Evolutionary conservation across 1,284 basidiomycete genomes (phyloP), one percentile per base, ranked within the genome.

Genomic region (Leccinum angustisporum): DNA sequence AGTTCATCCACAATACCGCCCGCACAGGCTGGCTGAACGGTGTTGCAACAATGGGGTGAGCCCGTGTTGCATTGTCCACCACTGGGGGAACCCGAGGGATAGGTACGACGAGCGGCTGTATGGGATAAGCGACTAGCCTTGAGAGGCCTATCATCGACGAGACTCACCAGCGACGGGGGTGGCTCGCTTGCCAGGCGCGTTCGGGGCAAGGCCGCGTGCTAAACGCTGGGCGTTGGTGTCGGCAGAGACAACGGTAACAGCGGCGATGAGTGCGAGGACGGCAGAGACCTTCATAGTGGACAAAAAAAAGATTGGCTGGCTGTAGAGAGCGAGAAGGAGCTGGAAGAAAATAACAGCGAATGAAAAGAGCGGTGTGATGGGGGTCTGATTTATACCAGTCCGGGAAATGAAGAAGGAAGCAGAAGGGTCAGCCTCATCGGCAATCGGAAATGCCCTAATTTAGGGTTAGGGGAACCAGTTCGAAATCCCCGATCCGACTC

Each of bases 191-290:
- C 21, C 55, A n/a, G 78, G 78, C 0, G 76, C 61, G 5, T 70
- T 66, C 2, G 76, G 78, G 31, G 76, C 68, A 1, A 86, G 70
- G 9, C 84, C 84, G 25, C 79, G 80, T 56, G 81, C 80, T 56
- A 86, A 63, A 54, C 84, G 82, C 7, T 78, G 63, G 0, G 78
- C 84, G 56, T 86, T 86, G 52, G 83, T 82, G 60, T 82, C 80
- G 11, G 76, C 71, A 13, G 72, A 72, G 58, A 77, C 71, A 13
- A 74, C 63, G 40, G 77, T 69, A 43, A 70, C 74, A 10, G 74
- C 75, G 46, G 76, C 72, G 58, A 70, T 56, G 62, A 81, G 40
- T 53, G 78, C 69, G 56, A 81, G 64, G 66, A 78, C 56, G 57
- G 75, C 68, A 57, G 77, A 63, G 75, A 83, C 76, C 74, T 80